Conservation (phyloP, 208 protist genomes). For the Leishmania major region DNA sequence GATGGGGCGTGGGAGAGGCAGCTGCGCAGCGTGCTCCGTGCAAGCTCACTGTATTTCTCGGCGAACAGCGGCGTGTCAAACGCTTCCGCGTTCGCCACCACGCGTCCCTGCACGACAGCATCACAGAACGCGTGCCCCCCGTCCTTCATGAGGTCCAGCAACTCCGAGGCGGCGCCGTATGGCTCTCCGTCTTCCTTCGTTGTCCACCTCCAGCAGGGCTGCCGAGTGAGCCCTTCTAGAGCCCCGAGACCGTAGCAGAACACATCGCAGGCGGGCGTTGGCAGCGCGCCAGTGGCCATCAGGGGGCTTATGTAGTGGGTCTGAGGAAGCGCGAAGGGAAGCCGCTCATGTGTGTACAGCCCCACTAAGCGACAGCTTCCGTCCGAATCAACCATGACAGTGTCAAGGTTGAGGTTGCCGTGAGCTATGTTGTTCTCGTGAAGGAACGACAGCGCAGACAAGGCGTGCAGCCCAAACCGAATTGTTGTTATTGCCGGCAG, state of each 20-base stretch:
- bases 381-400: conserved; percentile 57
- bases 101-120: conserved; percentile 4
- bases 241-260: conserved; percentile 67
- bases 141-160: conserved; percentile 2
- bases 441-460: conserved; percentile 59
- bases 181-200: not conserved
- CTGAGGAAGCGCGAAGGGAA: conserved; percentile 31
- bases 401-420: conserved; percentile 64
- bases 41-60: conserved; percentile 1
- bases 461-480: conserved; percentile 53
- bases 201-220: conserved; percentile 40
- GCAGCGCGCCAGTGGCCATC: conserved; percentile 44
- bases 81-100: conserved; percentile 13
- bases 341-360: conserved; percentile 30
- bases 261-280: conserved; percentile 57
- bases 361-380: conserved; percentile 66
- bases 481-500: conserved; percentile 15
- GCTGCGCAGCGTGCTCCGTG: not conserved
- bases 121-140: conserved; percentile 3
- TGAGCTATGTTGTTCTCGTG: conserved; percentile 58
- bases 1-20: not conserved
- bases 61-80: not conserved
- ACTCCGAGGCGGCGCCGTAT: not conserved
- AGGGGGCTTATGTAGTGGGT: conserved; percentile 79
- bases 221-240: conserved; percentile 45